Conservation (phyloP, 1,284 basidiomycete species). For the Apiotrichum gracile region DNA sequence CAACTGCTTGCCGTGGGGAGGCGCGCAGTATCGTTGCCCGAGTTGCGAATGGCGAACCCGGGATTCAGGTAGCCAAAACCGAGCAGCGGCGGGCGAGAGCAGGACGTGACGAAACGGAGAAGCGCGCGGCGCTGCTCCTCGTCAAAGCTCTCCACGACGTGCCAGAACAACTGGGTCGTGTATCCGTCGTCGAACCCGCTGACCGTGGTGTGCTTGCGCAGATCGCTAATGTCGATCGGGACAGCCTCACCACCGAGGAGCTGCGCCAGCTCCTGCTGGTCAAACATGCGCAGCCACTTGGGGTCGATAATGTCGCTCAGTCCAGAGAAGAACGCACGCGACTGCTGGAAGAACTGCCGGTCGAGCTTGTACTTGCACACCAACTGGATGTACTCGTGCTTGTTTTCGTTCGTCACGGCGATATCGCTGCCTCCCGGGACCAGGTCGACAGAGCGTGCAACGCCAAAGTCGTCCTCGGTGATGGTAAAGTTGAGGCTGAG, state of each 20-base stretch:
- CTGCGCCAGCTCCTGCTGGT: constrained; percentile 83
- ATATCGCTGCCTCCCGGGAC: constrained; percentile 77
- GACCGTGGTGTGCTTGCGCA: constrained; percentile 68
- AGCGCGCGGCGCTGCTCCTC: constrained; percentile 68
- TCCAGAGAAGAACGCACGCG: constrained; percentile 61
- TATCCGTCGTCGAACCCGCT: constrained; percentile 66
- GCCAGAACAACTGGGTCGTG: constrained; percentile 73
- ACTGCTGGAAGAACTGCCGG: constrained; percentile 81
- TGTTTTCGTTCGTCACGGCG: constrained; percentile 82
- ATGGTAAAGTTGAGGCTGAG: constrained; percentile 89
- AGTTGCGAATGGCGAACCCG: constrained; percentile 74
- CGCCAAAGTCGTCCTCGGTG: constrained; percentile 85
- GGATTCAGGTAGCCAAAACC: constrained; percentile 85
- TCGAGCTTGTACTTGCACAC: constrained; percentile 85
- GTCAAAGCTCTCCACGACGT: constrained; percentile 46
- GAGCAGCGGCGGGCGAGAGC: constrained; percentile 75
- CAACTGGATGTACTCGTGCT: constrained; percentile 83
- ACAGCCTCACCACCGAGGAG: constrained; percentile 76
- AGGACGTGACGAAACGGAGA: constrained; percentile 83
- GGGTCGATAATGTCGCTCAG: constrained; percentile 80
- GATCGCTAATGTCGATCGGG: constrained; percentile 73
- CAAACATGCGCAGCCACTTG: constrained; percentile 92
- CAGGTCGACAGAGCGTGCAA: constrained; percentile 70
- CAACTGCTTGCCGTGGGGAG: constrained; percentile 62
- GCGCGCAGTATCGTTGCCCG: constrained; percentile 64